Evolutionary conservation across 495 filamentous ascomycete species (phyloP).

Genomic region (Hypoxylon rickii): DNA sequence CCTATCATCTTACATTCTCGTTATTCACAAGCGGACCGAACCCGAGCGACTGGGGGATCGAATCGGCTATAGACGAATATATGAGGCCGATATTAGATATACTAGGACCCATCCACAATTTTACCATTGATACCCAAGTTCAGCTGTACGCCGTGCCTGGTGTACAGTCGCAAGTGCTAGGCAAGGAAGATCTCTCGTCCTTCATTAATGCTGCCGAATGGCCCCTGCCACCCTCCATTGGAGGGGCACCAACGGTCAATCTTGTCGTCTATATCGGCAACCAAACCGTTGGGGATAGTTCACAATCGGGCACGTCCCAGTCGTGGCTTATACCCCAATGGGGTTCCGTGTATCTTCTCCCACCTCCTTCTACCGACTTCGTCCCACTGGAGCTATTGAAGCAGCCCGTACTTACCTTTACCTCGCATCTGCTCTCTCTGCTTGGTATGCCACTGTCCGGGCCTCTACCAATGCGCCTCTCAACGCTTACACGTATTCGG

Average conservation of each 20-base stretch:
- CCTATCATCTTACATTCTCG: conserved; percentile 95
- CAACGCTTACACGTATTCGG: conserved; percentile 80
- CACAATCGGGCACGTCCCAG: conserved; percentile 65
- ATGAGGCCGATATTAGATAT: conserved; percentile 79
- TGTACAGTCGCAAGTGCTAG: conserved; percentile 67
- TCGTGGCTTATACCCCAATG: conserved; percentile 97
- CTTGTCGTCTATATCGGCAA: conserved; percentile 84
- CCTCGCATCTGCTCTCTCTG: conserved; percentile 87
- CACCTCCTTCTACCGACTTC: conserved; percentile 51
- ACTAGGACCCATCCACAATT: conserved; percentile 84
- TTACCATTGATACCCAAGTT: conserved; percentile 95
- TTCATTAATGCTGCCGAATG: conserved; percentile 99
- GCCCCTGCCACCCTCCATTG: conserved; percentile 94
- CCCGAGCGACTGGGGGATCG: conserved; percentile 92
- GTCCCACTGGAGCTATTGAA: conserved; percentile 61
- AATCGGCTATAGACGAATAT: conserved; percentile 78
- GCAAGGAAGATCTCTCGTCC: conserved; percentile 84
- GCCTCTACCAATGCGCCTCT: conserved; percentile 78
- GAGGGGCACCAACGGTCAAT: conserved; percentile 89
- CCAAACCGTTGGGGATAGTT: conserved; percentile 46
- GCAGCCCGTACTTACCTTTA: conserved; percentile 84
- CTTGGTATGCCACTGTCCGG: conserved; percentile 84
- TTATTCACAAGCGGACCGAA: conserved; percentile 78
- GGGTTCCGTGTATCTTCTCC: conserved; percentile 87
- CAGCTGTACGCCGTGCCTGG: conserved; percentile 89